Evolutionary conservation across 2,329 filamentous ascomycete genomes (phyloP).

Genomic region (Fusarium redolens): DNA sequence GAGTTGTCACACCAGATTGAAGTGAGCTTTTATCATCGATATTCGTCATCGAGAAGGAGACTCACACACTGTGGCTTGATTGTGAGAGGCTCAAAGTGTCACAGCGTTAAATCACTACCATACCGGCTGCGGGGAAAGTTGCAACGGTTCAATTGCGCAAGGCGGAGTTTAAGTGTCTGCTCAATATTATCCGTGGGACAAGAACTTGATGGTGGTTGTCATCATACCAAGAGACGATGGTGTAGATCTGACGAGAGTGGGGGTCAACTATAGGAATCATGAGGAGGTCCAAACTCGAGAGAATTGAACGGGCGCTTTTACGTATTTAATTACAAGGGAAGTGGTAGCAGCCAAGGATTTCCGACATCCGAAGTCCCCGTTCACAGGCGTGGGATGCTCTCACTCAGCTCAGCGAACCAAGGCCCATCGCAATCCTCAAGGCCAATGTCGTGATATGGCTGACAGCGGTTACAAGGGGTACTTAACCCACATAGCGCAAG

Average conservation of each 20-base stretch:
- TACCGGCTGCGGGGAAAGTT: conserved; percentile 58
- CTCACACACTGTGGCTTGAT: conserved; percentile 63
- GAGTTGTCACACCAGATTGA: neutral
- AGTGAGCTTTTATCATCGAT: neutral
- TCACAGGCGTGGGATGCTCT: conserved; percentile 17
- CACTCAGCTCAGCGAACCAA: neutral
- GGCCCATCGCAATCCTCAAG: conserved; percentile 38
- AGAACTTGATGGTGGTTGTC: conserved; percentile 7
- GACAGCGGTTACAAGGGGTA: conserved; percentile 34
- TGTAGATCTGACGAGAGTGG: conserved; percentile 17
- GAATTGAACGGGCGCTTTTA: conserved; percentile 10
- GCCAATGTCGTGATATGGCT: conserved; percentile 43
- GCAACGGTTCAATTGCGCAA: conserved; percentile 57
- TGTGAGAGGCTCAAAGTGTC: conserved; percentile 68
- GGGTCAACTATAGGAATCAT: conserved; percentile 15
- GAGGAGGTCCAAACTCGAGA: neutral
- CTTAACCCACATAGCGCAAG: conserved; percentile 40
- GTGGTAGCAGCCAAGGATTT: conserved; percentile 2
- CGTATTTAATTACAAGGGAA: conserved; percentile 15
- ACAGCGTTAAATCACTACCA: conserved; percentile 66
- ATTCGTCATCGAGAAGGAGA: conserved; percentile 52
- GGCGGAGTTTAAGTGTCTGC: conserved; percentile 44
- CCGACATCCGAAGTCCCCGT: conserved; percentile 35
- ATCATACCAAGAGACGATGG: conserved; percentile 11
- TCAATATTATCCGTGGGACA: conserved; percentile 1